Base-by-base conservation (phyloP, 768 basidiomycete species). In the Dentipellis fragilis region DNA sequence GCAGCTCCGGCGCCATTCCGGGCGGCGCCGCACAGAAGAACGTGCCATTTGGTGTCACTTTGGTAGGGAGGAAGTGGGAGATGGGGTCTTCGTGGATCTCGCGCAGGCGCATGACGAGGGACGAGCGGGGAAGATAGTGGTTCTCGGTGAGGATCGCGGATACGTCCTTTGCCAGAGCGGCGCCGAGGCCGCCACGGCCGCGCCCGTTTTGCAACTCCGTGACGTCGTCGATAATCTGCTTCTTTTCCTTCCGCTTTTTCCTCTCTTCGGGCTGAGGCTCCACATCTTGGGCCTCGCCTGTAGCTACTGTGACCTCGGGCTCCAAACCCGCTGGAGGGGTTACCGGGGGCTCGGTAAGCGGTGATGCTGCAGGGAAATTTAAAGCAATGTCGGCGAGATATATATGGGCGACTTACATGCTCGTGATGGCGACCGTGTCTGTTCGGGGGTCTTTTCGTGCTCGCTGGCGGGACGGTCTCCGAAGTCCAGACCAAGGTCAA, bases 221-320 rank as follows among this genome's bases (percentile, higher is more conserved):
- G 46, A 91, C 80, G n/a, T 81, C 78, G 67, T 97, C 94, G 54
- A 95, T 87, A 47, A 93, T 89, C 61, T 89, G 86, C 69, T 87
- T 94, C 76, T 85, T 90, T 64, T 87, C 84, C 60, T 80, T 83
- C 37, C 68, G 66, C 60, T 68, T 84, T 79, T 62, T 79, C 73
- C 72, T 79, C 73, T 64, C 67, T 35, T 59, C 60, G 6, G 21
- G 21, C 16, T 49, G 22, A 9, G 51, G 52, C 38, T 63, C 66
- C 57, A 74, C 75, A 37, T 64, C 63, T 50, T 72, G 71, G 38
- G 73, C 69, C 40, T 72, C 74, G n/a, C 73, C 75, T 29, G 72
- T 75, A 10, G 75, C 76, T 14, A 78, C 78, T 4, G 74, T 74
- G 4, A 80, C 75, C 7, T 77, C 74, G 55, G 78, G 61, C 39